Conservation (phyloP, 2,329 filamentous ascomycete species). For the Paraconiothyrium sp. region DNA sequence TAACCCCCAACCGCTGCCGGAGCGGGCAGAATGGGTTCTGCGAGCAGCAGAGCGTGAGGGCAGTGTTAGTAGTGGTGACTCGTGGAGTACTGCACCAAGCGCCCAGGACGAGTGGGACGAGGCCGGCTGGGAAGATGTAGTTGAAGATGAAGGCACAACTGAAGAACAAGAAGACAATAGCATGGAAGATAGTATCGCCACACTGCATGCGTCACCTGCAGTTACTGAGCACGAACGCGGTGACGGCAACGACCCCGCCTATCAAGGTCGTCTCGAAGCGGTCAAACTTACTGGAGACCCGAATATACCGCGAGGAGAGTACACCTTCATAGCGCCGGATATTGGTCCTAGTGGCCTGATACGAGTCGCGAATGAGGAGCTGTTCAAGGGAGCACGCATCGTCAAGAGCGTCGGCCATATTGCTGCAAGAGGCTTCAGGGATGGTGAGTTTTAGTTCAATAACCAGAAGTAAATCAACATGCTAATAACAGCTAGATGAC, state of each 20-base stretch:
- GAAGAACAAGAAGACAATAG: background rate
- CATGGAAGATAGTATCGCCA: slow-evolving; percentile 54
- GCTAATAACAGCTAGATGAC: slow-evolving; percentile 62
- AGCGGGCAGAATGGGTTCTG: slow-evolving; percentile 42
- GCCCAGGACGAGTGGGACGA: slow-evolving; percentile 18
- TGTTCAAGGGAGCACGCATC: slow-evolving; percentile 77
- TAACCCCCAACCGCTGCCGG: slow-evolving; percentile 53
- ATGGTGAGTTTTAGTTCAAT: slow-evolving; percentile 67
- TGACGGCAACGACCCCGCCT: slow-evolving; percentile 51
- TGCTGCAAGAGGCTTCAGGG: slow-evolving; percentile 74
- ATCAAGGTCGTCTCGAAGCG: slow-evolving; percentile 77
- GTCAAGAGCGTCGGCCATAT: slow-evolving; percentile 82
- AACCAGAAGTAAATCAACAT: background rate
- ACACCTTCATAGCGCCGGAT: slow-evolving; percentile 82
- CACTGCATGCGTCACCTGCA: slow-evolving; percentile 29
- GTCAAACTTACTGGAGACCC: slow-evolving; percentile 93
- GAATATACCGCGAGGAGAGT: slow-evolving; percentile 87
- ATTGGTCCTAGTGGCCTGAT: slow-evolving; percentile 74
- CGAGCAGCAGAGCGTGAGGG: slow-evolving; percentile 34
- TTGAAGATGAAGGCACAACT: slow-evolving; percentile 19
- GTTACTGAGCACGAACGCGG: background rate
- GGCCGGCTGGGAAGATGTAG: slow-evolving; percentile 23
- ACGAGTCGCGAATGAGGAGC: slow-evolving; percentile 69
- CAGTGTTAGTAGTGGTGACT: slow-evolving; percentile 41
- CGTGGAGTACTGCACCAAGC: slow-evolving; percentile 45